Evolutionary conservation across 306 rosid species (phyloP).

Genomic region (Trichosanthes cucumerina): DNA sequence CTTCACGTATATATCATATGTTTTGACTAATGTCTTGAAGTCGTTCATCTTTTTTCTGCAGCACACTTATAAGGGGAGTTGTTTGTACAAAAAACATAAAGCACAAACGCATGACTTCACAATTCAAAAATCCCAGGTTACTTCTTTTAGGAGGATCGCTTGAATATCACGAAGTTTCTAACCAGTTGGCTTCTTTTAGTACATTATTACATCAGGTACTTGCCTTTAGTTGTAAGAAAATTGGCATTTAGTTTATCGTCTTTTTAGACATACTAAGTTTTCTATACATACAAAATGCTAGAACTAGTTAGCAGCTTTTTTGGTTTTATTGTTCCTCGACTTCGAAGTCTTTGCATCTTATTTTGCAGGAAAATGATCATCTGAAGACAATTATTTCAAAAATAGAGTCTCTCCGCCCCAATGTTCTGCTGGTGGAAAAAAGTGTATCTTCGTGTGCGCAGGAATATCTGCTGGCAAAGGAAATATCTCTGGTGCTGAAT

Average conservation of each 20-base stretch:
- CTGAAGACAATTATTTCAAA: slow-evolving; percentile 62
- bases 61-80: slow-evolving; percentile 73
- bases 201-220: slow-evolving; percentile 85
- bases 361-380: slow-evolving; percentile 84
- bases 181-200: slow-evolving; percentile 73
- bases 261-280: background rate
- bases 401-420: slow-evolving; percentile 82
- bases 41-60: slow-evolving; percentile 26
- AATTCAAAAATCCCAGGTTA: slow-evolving; percentile 68
- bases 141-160: slow-evolving; percentile 78
- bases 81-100: slow-evolving; percentile 92
- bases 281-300: background rate
- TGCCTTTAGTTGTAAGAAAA: slow-evolving; percentile 11
- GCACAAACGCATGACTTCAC: slow-evolving; percentile 98
- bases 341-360: slow-evolving; percentile 3
- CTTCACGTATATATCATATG: background rate
- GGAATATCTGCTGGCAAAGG: slow-evolving; percentile 69
- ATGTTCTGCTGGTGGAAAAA: slow-evolving; percentile 93
- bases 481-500: slow-evolving; percentile 89
- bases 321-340: background rate
- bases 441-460: slow-evolving; percentile 81
- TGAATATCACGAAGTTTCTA: slow-evolving; percentile 90
- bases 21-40: slow-evolving; percentile 3
- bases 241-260: background rate
- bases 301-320: background rate